These are phyloP conservation scores for Mycotypha africana DNA, from an alignment of 371 early-diverging fungal species.

Conservation along the genomic window DNA sequence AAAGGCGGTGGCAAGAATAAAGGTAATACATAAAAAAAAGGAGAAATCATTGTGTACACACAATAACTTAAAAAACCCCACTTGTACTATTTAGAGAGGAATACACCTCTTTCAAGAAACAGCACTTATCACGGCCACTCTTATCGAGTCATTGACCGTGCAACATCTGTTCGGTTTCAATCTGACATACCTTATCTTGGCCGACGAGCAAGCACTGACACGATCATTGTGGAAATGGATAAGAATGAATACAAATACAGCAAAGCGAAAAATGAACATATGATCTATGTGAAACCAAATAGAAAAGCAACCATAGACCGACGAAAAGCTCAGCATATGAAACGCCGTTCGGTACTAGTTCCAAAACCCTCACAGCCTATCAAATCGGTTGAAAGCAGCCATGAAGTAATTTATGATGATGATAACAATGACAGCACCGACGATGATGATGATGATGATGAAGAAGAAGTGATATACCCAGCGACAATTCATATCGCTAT, in stretches of 20 bases:
- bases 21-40: no score
- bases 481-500: conserved; percentile 15
- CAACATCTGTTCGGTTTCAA: conserved; percentile 4
- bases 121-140: background rate
- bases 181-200: background rate
- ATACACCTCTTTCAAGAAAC: no score
- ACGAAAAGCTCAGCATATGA: no score
- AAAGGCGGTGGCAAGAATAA: no score
- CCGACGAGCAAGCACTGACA: no score
- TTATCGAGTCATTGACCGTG: conserved; percentile 6
- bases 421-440: background rate
- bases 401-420: background rate
- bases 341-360: no score
- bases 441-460: background rate
- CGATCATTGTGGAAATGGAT: no score
- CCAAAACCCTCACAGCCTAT: no score
- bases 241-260: no score
- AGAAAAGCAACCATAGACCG: background rate
- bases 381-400: no score
- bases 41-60: background rate
- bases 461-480: background rate
- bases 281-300: background rate
- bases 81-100: background rate
- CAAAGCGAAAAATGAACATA: background rate
- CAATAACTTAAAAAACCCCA: background rate